These are phyloP conservation scores for Canariomyces notabilis DNA, from an alignment of 2,329 filamentous ascomycete species.

Conservation along the genomic window DNA sequence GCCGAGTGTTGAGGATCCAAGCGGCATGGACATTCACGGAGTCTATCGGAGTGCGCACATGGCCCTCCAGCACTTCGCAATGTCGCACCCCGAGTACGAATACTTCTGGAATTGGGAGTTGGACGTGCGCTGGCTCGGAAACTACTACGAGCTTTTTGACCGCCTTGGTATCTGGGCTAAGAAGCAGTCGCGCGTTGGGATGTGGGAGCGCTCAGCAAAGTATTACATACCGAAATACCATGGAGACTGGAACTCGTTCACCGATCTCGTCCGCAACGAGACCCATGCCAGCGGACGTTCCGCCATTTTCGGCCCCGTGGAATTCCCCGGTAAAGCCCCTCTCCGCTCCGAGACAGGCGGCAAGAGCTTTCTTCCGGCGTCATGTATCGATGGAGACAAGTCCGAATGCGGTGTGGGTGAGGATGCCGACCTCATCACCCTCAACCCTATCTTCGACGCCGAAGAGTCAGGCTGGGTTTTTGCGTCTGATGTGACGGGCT, in stretches of 20 bases:
- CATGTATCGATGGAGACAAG: constrained; percentile 33
- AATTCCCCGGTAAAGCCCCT: constrained; percentile 43
- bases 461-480: constrained; percentile 69
- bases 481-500: constrained; percentile 64
- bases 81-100: constrained; percentile 58
- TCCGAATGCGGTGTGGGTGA: constrained; percentile 63
- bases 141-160: constrained; percentile 69
- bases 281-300: constrained; percentile 45
- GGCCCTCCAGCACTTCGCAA: constrained; percentile 59
- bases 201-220: constrained; percentile 72
- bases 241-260: constrained; percentile 68
- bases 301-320: constrained; percentile 66
- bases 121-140: constrained; percentile 61
- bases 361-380: constrained; percentile 49
- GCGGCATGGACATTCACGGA: constrained; percentile 56
- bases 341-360: constrained; percentile 49
- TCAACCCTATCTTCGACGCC: constrained; percentile 72
- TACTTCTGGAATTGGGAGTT: constrained; percentile 70
- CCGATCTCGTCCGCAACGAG: constrained; percentile 57
- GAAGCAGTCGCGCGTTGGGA: constrained; percentile 61
- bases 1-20: constrained; percentile 57
- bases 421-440: constrained; percentile 69
- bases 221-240: constrained; percentile 72
- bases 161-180: constrained; percentile 62
- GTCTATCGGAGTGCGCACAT: constrained; percentile 64